These are phyloP conservation scores for Citropsis articulata DNA, from an alignment of 345 rosid species.

Conservation along the genomic window DNA sequence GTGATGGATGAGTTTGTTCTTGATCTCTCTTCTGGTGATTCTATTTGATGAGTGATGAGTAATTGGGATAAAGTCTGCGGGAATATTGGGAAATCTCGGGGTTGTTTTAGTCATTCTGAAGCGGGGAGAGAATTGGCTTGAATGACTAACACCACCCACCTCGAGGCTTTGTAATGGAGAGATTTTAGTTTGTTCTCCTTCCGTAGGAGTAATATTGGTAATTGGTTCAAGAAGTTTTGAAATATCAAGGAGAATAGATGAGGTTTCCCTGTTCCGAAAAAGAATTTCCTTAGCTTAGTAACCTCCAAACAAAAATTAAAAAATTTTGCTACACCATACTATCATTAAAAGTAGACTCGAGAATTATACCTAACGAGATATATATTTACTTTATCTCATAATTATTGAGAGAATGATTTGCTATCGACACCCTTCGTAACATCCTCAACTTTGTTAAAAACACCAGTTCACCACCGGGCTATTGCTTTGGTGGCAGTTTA, in stretches of 20 bases:
- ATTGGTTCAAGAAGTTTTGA: not conserved
- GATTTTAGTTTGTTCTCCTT: not conserved
- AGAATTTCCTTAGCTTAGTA: too few relatives aligned
- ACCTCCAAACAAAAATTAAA: too few relatives aligned
- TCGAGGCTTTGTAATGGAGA: not conserved
- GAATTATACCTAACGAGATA: too few relatives aligned
- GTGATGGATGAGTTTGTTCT: constrained; percentile 57
- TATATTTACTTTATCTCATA: too few relatives aligned
- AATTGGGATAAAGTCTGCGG: not conserved
- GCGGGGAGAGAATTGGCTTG: not conserved
- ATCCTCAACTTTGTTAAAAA: too few relatives aligned
- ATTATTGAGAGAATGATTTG: too few relatives aligned
- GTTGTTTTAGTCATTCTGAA: constrained; percentile 21
- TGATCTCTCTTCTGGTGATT: constrained; percentile 16
- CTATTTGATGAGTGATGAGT: not conserved
- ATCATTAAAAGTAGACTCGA: too few relatives aligned
- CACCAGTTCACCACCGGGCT: too few relatives aligned
- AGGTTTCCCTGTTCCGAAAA: too few relatives aligned
- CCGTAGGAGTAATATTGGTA: not conserved
- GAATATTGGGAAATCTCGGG: not conserved
- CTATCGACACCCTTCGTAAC: too few relatives aligned
- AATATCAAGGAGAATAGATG: not conserved
- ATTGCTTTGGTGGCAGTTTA: too few relatives aligned
- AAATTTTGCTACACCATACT: too few relatives aligned
- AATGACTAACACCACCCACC: constrained; percentile 28